A percentile compares a stretch with the other conserved stretches of the same genome.
Evolutionary conservation across 2,329 filamentous ascomycete genomes (phyloP).

Genomic region (Phialophora chinensis): DNA sequence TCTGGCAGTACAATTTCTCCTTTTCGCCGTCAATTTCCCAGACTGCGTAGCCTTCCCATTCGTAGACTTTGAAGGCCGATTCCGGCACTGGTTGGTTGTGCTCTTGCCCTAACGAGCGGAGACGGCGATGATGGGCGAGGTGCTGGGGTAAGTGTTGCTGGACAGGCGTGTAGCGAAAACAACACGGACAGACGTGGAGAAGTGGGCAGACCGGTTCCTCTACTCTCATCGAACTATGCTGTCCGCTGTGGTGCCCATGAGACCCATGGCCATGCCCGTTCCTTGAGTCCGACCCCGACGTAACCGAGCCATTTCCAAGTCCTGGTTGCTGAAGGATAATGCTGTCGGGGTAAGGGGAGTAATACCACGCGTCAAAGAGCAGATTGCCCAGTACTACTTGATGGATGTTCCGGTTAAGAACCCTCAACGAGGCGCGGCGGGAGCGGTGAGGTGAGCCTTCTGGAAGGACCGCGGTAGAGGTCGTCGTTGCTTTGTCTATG

Average conservation of each 20-base stretch:
- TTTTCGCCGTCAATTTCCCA: slow-evolving; percentile 92
- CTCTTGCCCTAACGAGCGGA: slow-evolving; percentile 27
- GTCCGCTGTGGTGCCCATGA: slow-evolving; percentile 1
- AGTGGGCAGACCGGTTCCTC: slow-evolving; percentile 25
- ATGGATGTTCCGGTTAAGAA: slow-evolving; percentile 71
- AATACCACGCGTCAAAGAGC: slow-evolving; percentile 88
- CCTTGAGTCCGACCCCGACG: slow-evolving; percentile 43
- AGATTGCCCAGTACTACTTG: slow-evolving; percentile 85
- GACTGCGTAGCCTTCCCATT: slow-evolving; percentile 79
- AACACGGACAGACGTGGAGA: slow-evolving; percentile 75
- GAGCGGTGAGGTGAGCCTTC: slow-evolving; percentile 37
- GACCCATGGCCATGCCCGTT: slow-evolving; percentile 24
- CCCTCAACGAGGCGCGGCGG: slow-evolving; percentile 34
- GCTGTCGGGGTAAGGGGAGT: slow-evolving; percentile 83
- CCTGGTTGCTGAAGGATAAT: slow-evolving; percentile 34
- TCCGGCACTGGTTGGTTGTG: slow-evolving; percentile 45
- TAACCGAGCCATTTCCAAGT: slow-evolving; percentile 40
- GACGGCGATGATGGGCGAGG: slow-evolving; percentile 57
- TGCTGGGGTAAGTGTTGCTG: slow-evolving; percentile 47
- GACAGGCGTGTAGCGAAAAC: slow-evolving; percentile 82
- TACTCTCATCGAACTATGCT: slow-evolving; percentile 6
- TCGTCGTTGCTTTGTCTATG: slow-evolving; percentile 18
- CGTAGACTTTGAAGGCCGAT: slow-evolving; percentile 78
- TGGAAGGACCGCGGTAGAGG: slow-evolving; percentile 30
- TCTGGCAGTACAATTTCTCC: slow-evolving; percentile 89